Percentiles rank a stretch among this genome's conserved stretches.
Conservation (phyloP, 495 filamentous ascomycete species). For the Penicillium malachiteum region DNA sequence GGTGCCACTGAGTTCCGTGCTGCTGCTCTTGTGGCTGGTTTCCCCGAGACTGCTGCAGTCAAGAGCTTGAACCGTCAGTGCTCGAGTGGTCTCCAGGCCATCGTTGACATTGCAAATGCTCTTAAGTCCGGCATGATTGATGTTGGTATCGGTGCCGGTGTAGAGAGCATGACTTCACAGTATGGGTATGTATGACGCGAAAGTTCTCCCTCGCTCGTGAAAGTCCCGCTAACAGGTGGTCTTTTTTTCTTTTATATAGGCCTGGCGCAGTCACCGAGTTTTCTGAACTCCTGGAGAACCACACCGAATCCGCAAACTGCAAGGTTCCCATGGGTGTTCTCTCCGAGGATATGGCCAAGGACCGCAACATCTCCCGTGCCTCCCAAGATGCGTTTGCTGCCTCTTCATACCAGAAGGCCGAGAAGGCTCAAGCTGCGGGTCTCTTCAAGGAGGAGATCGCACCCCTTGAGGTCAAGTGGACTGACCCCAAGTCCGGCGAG, state of each 20-base stretch:
- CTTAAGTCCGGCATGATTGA: constrained; percentile 91
- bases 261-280: constrained; percentile 91
- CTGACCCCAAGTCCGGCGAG: constrained; percentile 89
- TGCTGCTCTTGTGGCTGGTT: constrained; percentile 85
- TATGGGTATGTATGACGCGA: constrained; percentile 63
- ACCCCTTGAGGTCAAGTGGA: constrained; percentile 77
- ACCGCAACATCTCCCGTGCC: constrained; percentile 66
- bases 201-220: neutral
- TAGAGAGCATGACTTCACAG: constrained; percentile 95
- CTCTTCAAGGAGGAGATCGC: constrained; percentile 92
- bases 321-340: constrained; percentile 97
- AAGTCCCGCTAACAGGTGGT: neutral
- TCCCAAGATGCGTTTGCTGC: constrained; percentile 90
- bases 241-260: constrained; percentile 36
- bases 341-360: constrained; percentile 93
- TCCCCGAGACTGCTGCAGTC: constrained; percentile 79
- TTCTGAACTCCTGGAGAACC: constrained; percentile 82
- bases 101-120: constrained; percentile 89
- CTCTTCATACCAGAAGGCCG: constrained; percentile 82
- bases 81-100: constrained; percentile 83
- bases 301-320: constrained; percentile 87
- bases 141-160: constrained; percentile 88
- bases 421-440: constrained; percentile 79
- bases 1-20: constrained; percentile 97
- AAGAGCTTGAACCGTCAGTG: constrained; percentile 91